Base-by-base conservation (phyloP, 2,329 filamentous ascomycete genomes). In the Epichloe coenophiala region DNA sequence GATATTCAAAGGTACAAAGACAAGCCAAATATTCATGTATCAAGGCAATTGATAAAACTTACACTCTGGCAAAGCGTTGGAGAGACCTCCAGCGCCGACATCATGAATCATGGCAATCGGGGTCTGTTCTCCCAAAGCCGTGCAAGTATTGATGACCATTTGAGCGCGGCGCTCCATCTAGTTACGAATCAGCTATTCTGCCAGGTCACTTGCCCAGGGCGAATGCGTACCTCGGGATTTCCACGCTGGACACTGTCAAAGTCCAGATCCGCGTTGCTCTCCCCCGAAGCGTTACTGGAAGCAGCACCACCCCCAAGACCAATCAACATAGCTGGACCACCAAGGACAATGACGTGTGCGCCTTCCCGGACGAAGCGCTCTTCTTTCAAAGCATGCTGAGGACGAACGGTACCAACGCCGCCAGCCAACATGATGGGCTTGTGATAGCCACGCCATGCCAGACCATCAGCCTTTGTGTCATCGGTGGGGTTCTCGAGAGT, bases 401-500 rank as follows among this genome's bases (percentile, higher is more conserved):
- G 91, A 52, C 93, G 75, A 33, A 97, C 91, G 5, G 87, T 95
- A 46, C 93, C 93, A 37, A 97, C 81, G 63, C 93, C 93, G 63
- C 93, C 93, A 55, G 93, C 93, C 69, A 98, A 88, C 88, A 96
- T 95, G 66, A 95, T 96, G 9, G 93, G 93, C 72, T 98, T 98
- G 70, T 97, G 93, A 65, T 95, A 98, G 23, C 93, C 93, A 58
- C 91, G 79, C 61, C 88, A 78, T 3, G 65, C 64, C 46, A 74
- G 71, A 38, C 69, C 66, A 39, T 69, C 69, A 40, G 78, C 78
- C 36, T 63, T 58, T 21, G 49, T 44, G 6, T 41, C 48, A 2
- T 48, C 44, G 13, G 21, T 45, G 4, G 55, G 17, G 15, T 53
- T 41, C 2, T 54, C 55, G 5, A 55, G 59, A 1, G 83, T 86